Base-by-base conservation (phyloP, 2,329 filamentous ascomycete species). In the Claviceps pusilla region DNA sequence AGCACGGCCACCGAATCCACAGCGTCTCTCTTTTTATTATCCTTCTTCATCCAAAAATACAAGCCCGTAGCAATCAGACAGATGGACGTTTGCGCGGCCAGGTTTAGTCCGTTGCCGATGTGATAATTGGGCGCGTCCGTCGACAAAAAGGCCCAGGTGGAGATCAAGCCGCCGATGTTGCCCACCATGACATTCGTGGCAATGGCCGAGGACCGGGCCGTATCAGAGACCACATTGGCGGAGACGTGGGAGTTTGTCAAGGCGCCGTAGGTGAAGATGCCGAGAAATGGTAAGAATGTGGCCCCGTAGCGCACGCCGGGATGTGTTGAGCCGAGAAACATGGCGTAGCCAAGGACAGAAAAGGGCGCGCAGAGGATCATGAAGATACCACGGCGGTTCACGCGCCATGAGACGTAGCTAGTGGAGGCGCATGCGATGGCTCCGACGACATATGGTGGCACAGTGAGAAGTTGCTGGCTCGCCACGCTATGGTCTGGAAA, bases 31-130 rank as follows among this genome's bases (percentile, higher is more conserved):
- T 71, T 75, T 63, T 70, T 75, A 62, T 88, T 88, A 60, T 85
- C 79, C 63, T 64, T 66, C 52, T 70, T 71, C 74, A 86, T 85
- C 78, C 80, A 88, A 1, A 76, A 58, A 58, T 79, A 69, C 41
- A 83, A 63, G 0, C 61, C 51, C 0, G 75, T 71, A 5, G 72
- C 71, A 3, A 76, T 54, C 1, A 87, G 53, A 12, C 86, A 63
- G 1, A 79, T 79, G 1, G 69, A 69, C n/a, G 71, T 73, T n/a
- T 73, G 73, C 0, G 79, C 81, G 0, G 78, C 84, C 47, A 87
- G 62, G 63, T 88, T 88, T 19, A 87, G 63, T 0, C 83, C 83
- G 62, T 87, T 88, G 0, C 84, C 85, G 47, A 86, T 86, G 31
- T 70, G 78, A 60, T 80, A 89, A 56, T 85, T 68, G 0, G 84